Base-by-base conservation (phyloP, 768 basidiomycete species). In the Kwoniella bestiolae region DNA sequence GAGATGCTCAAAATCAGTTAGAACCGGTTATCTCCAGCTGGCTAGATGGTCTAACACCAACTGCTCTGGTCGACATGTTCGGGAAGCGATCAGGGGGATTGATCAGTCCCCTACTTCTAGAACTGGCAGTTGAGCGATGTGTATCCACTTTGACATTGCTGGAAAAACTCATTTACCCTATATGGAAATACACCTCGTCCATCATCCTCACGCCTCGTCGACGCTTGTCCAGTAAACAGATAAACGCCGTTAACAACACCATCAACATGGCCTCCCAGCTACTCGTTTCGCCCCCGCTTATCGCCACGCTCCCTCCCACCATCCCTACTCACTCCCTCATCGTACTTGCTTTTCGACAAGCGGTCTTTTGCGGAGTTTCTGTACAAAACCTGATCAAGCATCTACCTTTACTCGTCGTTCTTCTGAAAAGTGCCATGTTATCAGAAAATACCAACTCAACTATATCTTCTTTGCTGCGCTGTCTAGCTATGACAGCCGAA, bases 371-470 rank as follows among this genome's bases (percentile, higher is more conserved):
- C 53, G 67, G 63, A 26, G 12, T 21, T 18, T 28, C 72, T 26
- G 67, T 76, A 8, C 64, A 63, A 5, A 50, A 46, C 23, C 63
- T 79, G 8, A 72, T 79, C n/a, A 65, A 63, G 6, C 76, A 79
- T 52, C 67, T 79, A 1, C 74, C 78, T 2, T 67, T 70, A 35
- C 53, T 79, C 16, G 74, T 76, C 18, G 68, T 74, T 3, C 47
- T 79, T 3, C 63, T 69, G 23, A 53, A 56, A 25, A 64, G 66
- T 2, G 11, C 25, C 2, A 29, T 23, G 3, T 46, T 71, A 3
- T 34, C 66, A 1, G 60, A 68, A 25, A 21, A 52, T 14, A 64
- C 66, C 1, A 56, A 53, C 21, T 58, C 55, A 6, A 63, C 65
- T 16, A 65, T 71, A 21, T 38, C 51, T 5, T 26, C 41, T 4